Conservation (phyloP, 805 yeast species). For the Kregervanrija fluxuum region DNA sequence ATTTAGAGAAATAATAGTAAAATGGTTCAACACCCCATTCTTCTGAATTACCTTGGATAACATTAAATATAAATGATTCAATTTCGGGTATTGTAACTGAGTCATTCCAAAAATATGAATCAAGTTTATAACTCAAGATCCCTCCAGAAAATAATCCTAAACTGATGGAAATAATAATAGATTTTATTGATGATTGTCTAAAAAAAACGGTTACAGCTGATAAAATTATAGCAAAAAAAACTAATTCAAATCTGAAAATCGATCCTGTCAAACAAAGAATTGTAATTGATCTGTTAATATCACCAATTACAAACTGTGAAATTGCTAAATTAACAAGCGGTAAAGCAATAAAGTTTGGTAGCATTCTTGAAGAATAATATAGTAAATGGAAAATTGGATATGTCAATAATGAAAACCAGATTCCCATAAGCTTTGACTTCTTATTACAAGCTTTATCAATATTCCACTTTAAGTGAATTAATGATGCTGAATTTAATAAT, state of each 20-base stretch:
- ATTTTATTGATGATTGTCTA: conserved; percentile 34
- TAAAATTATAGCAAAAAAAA: conserved; percentile 45
- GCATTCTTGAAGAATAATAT: conserved; percentile 74
- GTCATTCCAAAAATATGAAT: conserved; percentile 68
- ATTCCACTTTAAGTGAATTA: conserved; percentile 44
- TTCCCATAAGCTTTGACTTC: conserved; percentile 26
- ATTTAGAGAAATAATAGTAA: conserved; percentile 53
- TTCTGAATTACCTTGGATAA: conserved; percentile 62
- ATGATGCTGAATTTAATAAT: conserved; percentile 44
- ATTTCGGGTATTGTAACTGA: conserved; percentile 58
- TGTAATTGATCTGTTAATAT: conserved; percentile 38
- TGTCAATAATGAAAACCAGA: conserved; percentile 55
- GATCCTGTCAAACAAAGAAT: conserved; percentile 56
- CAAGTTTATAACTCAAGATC: conserved; percentile 42
- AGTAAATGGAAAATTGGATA: conserved; percentile 71
- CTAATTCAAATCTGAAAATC: conserved; percentile 67
- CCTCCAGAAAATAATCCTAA: conserved; percentile 50
- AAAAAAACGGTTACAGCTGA: conserved; percentile 40
- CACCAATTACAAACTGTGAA: conserved; percentile 42
- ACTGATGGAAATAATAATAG: conserved; percentile 33
- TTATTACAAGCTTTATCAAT: conserved; percentile 20
- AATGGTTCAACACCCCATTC: conserved; percentile 86
- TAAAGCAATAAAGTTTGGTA: conserved; percentile 82
- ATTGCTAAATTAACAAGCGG: conserved; percentile 61
- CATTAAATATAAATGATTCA: conserved; percentile 65